Conservation (phyloP, 2,329 filamentous ascomycete species). For the Stachybotrys echinatus region DNA sequence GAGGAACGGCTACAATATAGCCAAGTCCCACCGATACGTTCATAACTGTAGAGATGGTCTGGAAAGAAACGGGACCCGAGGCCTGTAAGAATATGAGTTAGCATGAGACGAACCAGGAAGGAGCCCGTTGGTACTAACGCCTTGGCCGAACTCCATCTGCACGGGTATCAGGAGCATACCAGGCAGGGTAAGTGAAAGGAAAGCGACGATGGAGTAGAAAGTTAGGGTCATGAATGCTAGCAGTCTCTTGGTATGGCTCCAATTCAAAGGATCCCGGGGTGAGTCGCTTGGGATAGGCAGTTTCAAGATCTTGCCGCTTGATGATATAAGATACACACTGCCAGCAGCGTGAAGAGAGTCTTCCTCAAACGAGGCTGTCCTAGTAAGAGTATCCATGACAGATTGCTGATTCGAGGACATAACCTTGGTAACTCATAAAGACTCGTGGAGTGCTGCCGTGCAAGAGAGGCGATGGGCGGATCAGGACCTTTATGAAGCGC, state of each 20-base stretch:
- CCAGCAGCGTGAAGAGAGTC: slow-evolving; percentile 12
- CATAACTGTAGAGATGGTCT: background rate
- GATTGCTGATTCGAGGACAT: no score
- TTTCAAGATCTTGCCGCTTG: slow-evolving; percentile 9
- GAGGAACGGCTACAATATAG: background rate
- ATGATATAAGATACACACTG: slow-evolving; percentile 16
- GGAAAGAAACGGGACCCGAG: background rate
- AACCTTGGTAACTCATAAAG: no score
- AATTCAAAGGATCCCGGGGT: slow-evolving; percentile 11
- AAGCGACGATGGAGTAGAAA: background rate
- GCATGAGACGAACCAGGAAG: no score
- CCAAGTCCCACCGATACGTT: background rate
- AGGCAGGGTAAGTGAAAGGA: background rate
- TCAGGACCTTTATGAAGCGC: no score
- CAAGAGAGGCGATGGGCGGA: no score
- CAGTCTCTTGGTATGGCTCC: background rate
- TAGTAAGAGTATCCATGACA: no score
- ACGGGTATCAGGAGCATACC: background rate
- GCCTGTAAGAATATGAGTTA: background rate
- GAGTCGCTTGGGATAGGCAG: slow-evolving; percentile 13
- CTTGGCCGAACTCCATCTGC: background rate
- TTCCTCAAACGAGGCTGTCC: no score
- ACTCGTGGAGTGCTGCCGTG: no score
- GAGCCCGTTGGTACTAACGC: background rate
- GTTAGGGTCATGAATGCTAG: background rate